Evolutionary conservation across 768 basidiomycete species (phyloP), one percentile per base, ranked within the genome.

Genomic region (Hypholoma fasciculare): DNA sequence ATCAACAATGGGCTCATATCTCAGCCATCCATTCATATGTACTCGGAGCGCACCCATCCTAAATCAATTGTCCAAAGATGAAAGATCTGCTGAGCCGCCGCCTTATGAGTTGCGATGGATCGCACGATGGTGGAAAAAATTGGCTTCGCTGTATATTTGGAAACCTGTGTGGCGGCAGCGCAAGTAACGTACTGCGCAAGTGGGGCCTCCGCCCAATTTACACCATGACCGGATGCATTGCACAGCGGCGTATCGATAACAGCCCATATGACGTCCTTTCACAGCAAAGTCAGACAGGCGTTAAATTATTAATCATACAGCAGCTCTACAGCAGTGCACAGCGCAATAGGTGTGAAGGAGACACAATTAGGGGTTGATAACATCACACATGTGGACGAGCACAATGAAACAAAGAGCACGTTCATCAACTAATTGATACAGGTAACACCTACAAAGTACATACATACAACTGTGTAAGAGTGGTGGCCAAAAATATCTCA

Each of bases 371-470:
- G 30, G 30, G 30, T 9, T 49, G 48, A 49, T 49, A 27, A 9
- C 27, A 14, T 30, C 48, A 11, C 26, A n/a, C 48, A n/a, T 26
- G 16, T 27, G 23, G 9, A 12, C 47, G 14, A 6, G 23, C 27
- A 23, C 47, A 36, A 49, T 30, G 47, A 56, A 56, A 56, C 38
- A 46, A 49, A 38, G 30, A 19, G 11, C 43, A 47, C 13, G 13
- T 56, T 49, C 42, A 50, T 56, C 44, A 56, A 23, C 39, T 50
- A 56, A 34, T 40, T 56, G 55, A 56, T 56, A 56, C 55, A 56
- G 37, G 55, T 56, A 47, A 56, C 55, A 56, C 19, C 38, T 13
- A 48, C 47, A 42, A 26, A 54, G 42, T 44, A 54, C 52, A 54
- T 44, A 54, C 52, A 54, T 26, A 56, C 46, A 49, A 49, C 54